These are phyloP conservation scores for Massariosphaeria phaeospora DNA, from an alignment of 495 filamentous ascomycete genomes.

Conservation along the genomic window DNA sequence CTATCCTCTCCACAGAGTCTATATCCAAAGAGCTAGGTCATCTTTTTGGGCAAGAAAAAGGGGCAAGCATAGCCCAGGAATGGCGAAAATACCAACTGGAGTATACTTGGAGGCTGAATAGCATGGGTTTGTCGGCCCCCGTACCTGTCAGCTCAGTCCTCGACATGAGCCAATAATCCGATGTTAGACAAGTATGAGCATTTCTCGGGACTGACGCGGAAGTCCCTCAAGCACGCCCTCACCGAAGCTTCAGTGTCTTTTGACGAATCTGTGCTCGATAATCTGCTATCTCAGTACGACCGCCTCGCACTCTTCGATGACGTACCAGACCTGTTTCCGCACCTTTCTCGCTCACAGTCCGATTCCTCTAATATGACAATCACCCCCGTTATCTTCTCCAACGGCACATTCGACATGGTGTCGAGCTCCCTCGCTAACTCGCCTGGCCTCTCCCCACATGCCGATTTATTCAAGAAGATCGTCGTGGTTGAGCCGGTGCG, in stretches of 20 bases:
- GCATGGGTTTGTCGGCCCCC: conserved; percentile 71
- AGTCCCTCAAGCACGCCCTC: conserved; percentile 60
- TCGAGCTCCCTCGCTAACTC: conserved; percentile 54
- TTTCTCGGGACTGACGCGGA: conserved; percentile 61
- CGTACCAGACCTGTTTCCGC: conserved; percentile 50
- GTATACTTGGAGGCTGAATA: conserved; percentile 77
- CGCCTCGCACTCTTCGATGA: conserved; percentile 66
- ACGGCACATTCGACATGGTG: conserved; percentile 64
- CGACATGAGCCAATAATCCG: background rate
- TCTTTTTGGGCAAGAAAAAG: conserved; percentile 52
- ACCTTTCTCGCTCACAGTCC: no score
- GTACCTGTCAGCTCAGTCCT: background rate
- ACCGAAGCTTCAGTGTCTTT: conserved; percentile 51
- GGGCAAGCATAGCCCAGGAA: conserved; percentile 50
- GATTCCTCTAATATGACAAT: conserved; percentile 40
- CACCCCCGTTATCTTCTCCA: conserved; percentile 66
- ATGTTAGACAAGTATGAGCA: conserved; percentile 47
- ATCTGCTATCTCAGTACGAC: conserved; percentile 63
- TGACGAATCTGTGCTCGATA: conserved; percentile 39
- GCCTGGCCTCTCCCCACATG: conserved; percentile 50
- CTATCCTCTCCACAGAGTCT: conserved; percentile 63
- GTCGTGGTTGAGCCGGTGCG: conserved; percentile 58
- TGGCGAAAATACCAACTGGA: conserved; percentile 67
- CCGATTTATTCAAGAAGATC: conserved; percentile 49
- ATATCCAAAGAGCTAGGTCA: conserved; percentile 52